Base-by-base conservation (phyloP, 768 basidiomycete genomes). In the Russula brevipes region DNA sequence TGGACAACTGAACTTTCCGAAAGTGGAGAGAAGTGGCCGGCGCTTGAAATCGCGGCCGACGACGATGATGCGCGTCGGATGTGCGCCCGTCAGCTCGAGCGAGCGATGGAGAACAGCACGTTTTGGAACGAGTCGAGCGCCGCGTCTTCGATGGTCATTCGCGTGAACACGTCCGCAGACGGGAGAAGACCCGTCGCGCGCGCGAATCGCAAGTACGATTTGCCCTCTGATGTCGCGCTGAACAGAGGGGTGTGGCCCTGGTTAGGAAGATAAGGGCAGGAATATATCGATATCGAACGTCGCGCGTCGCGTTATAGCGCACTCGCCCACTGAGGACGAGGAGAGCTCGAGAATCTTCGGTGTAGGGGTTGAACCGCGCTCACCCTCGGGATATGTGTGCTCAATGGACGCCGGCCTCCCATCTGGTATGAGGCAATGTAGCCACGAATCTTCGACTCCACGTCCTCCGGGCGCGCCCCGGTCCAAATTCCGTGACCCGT, bases 81-180 rank as follows among this genome's bases (percentile, higher is more conserved):
- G 97, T 53, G 78, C 76, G 6, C 86, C 74, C 2, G 88, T 88
- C 65, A 86, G 82, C 75, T 98, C 94, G 66, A 98, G 36, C 95
- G 85, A 45, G 92, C 91, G 61, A 95, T 78, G 14, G 90, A 89
- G 75, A 95, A 98, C 14, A 97, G 74, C 17, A 98, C 77, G 72
- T 97, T 98, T 77, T 97, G 87, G 76, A 83, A 94, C 12, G 91
- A 94, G 76, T 97, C 95, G 54, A 97, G 78, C 24, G 94, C 91
- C 71, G 85, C 86, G 66, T 89, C 84, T 75, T 97, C 94, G 17
- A 89, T 91, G 16, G 93, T 89, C 35, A 83, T 65, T 70, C 65
- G 59, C 47, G 30, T 19, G 65, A 70, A 52, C 66, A 66, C 7
- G 73, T 50, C 73, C 63, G 17, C 72, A 67, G 42, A 68, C 59